Percentiles rank a stretch among this genome's conserved stretches.
phyloP scores from a whole-genome alignment of 2,329 filamentous ascomycete species.

The Exophiala sp. region DNA sequence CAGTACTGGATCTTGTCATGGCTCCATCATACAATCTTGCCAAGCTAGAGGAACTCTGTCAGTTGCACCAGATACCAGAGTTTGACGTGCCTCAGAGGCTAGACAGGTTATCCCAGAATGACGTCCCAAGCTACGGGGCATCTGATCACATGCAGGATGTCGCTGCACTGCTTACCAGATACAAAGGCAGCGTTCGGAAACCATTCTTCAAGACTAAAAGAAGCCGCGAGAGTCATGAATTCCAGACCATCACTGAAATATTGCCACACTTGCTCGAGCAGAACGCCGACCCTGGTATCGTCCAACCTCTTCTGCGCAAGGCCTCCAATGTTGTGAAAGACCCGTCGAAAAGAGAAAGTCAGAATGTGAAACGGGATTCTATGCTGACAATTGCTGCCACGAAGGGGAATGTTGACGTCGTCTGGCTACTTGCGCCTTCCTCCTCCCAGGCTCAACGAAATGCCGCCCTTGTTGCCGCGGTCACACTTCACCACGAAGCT shows the following conservation, averaged over 20 bases:
- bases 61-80: background rate
- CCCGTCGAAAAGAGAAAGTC: background rate
- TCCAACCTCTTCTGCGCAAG: background rate
- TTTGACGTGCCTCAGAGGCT: background rate
- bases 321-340: background rate
- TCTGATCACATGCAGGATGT: background rate
- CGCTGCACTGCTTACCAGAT: background rate
- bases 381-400: background rate
- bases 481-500: background rate
- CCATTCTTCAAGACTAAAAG: background rate
- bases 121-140: background rate
- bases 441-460: constrained; percentile 3
- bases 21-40: background rate
- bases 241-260: background rate
- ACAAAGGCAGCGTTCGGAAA: background rate
- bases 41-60: background rate
- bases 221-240: background rate
- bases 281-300: background rate
- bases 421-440: constrained; percentile 2
- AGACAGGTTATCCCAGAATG: background rate
- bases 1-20: background rate
- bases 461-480: background rate
- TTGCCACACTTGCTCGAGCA: background rate
- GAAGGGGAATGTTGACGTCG: constrained; percentile 1
- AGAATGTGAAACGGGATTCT: background rate